Percentiles rank a stretch among this genome's conserved stretches.
Conservation (phyloP, 2,329 filamentous ascomycete species). For the Bertia moriformis region DNA sequence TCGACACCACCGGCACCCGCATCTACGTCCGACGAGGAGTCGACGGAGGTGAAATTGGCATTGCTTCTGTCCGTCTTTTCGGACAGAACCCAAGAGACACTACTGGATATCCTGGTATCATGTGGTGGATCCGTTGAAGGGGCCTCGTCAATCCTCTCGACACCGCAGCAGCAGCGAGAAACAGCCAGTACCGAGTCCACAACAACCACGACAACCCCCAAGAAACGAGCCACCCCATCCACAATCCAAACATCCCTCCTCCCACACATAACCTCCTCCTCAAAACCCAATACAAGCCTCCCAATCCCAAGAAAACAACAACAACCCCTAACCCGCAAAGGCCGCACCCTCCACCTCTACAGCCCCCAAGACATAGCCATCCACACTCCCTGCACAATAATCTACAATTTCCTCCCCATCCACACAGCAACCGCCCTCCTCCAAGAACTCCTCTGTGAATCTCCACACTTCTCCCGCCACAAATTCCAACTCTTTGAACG, state of each 20-base stretch:
- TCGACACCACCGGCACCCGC: slow-evolving; percentile 12
- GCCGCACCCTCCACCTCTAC: slow-evolving; percentile 71
- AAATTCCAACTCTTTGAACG: slow-evolving; percentile 81
- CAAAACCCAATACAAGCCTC: slow-evolving; percentile 1
- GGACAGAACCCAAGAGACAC: slow-evolving; percentile 40
- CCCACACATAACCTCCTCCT: slow-evolving; percentile 18
- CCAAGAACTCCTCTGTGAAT: slow-evolving; percentile 60
- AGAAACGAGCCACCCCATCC: slow-evolving; percentile 21
- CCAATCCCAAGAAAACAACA: slow-evolving; percentile 9
- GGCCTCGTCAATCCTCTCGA: neutral
- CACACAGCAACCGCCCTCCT: slow-evolving; percentile 62
- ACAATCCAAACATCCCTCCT: slow-evolving; percentile 3
- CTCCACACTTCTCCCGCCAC: slow-evolving; percentile 52
- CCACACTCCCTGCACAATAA: slow-evolving; percentile 78
- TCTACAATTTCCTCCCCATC: slow-evolving; percentile 73
- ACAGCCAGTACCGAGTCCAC: neutral
- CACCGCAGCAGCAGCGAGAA: neutral
- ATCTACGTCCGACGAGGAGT: slow-evolving; percentile 61
- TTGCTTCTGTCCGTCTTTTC: slow-evolving; percentile 67
- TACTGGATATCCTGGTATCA: slow-evolving; percentile 67
- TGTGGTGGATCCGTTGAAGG: slow-evolving; percentile 59
- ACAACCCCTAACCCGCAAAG: slow-evolving; percentile 52
- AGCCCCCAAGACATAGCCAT: slow-evolving; percentile 66
- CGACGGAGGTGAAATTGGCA: slow-evolving; percentile 81
- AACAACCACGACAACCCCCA: slow-evolving; percentile 13